Percentiles rank a stretch among this genome's conserved stretches.
These are phyloP conservation scores for Choiromyces venosus DNA, from an alignment of 495 filamentous ascomycete genomes.

Conservation along the genomic window DNA sequence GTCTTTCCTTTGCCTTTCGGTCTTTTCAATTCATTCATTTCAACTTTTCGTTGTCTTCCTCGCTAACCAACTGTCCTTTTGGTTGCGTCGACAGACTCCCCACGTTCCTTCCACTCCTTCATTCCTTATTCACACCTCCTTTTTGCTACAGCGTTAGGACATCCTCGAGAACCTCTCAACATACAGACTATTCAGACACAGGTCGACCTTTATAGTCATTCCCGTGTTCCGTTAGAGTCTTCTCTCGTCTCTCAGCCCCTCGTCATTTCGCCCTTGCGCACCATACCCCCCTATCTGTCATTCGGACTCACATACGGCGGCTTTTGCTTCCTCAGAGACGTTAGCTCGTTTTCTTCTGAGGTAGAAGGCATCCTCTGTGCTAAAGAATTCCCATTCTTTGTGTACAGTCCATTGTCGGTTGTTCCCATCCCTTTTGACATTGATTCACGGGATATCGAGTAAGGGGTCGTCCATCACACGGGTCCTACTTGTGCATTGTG, in stretches of 20 bases:
- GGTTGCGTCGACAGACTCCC: conserved; percentile 39
- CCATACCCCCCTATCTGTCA: conserved; percentile 32
- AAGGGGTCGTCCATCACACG: conserved; percentile 36
- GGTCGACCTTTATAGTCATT: conserved; percentile 42
- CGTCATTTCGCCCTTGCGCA: conserved; percentile 38
- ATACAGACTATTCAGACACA: conserved; percentile 38
- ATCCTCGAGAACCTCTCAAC: conserved; percentile 41
- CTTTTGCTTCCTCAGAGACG: conserved; percentile 42
- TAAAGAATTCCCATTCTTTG: conserved; percentile 38
- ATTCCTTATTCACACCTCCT: conserved; percentile 42
- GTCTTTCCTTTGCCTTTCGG: conserved; percentile 38
- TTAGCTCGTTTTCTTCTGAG: conserved; percentile 44
- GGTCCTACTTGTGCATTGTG: conserved; percentile 37
- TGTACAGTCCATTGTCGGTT: conserved; percentile 35
- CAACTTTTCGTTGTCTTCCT: conserved; percentile 28
- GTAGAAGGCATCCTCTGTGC: conserved; percentile 38
- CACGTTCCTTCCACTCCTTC: conserved; percentile 43
- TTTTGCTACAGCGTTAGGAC: conserved; percentile 34
- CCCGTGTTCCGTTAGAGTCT: conserved; percentile 37
- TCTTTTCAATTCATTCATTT: conserved; percentile 40
- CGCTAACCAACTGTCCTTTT: conserved; percentile 37
- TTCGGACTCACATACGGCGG: conserved; percentile 26
- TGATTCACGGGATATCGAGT: conserved; percentile 35
- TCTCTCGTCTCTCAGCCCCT: conserved; percentile 32
- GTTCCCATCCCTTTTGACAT: conserved; percentile 34